Evolutionary conservation across 2,329 filamentous ascomycete species (phyloP).

Genomic region (Tolypocladium ophioglossoides): DNA sequence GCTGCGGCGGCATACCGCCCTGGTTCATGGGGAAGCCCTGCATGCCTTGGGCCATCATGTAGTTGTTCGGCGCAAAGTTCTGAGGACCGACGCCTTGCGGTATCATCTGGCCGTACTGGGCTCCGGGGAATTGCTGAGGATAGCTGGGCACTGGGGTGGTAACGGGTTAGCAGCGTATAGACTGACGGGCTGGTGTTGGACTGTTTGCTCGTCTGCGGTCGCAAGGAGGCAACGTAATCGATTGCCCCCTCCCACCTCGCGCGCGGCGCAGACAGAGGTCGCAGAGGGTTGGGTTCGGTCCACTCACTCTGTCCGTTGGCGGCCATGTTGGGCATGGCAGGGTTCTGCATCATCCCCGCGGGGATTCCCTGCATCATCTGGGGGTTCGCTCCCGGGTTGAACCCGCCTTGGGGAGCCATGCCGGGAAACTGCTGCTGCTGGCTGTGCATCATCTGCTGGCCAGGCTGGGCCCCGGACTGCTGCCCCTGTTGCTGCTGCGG

Average conservation of each 20-base stretch:
- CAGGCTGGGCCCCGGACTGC: constrained; percentile 24
- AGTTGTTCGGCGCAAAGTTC: constrained; percentile 34
- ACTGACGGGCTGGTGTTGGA: not conserved
- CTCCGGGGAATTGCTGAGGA: constrained; percentile 45
- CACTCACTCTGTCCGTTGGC: constrained; percentile 50
- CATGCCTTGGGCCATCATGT: constrained; percentile 44
- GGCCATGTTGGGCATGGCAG: constrained; percentile 48
- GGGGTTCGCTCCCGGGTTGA: constrained; percentile 38
- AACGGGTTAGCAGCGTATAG: constrained; percentile 6
- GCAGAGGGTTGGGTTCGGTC: constrained; percentile 2
- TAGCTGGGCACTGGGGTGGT: constrained; percentile 41
- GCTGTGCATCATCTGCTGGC: constrained; percentile 50
- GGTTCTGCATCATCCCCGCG: constrained; percentile 53
- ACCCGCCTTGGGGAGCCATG: constrained; percentile 41
- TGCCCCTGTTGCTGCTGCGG: constrained; percentile 34
- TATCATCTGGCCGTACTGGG: constrained; percentile 44
- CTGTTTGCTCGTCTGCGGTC: not conserved
- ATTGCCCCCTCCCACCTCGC: not conserved
- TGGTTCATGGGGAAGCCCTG: constrained; percentile 46
- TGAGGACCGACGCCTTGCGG: constrained; percentile 38
- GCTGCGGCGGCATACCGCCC: constrained; percentile 36
- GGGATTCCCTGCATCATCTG: constrained; percentile 45
- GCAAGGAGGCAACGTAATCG: not conserved
- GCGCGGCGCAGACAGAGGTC: not conserved
- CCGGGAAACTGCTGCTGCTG: constrained; percentile 41